Conservation (phyloP, 108 stramenopile species). For the Fragilaria radians region DNA sequence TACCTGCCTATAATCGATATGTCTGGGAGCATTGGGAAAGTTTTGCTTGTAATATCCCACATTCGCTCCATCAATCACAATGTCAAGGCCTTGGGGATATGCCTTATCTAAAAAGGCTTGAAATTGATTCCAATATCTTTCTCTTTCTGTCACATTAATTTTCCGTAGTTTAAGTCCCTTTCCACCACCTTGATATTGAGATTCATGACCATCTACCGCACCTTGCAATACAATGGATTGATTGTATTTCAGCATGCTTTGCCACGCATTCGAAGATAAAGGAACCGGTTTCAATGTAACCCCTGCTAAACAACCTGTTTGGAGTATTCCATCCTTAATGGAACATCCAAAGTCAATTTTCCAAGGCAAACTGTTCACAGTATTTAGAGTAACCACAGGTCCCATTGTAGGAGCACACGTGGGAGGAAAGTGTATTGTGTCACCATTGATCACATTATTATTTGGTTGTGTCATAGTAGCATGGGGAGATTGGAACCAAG, state of each 20-base stretch:
- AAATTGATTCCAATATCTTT: constrained; percentile 31
- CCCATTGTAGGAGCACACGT: constrained; percentile 15
- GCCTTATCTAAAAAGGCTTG: constrained; percentile 15
- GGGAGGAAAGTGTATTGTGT: not conserved
- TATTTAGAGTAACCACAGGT: too few species aligned
- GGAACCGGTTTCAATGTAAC: constrained; percentile 44
- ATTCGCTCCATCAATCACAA: constrained; percentile 98
- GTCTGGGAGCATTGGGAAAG: constrained; percentile 70
- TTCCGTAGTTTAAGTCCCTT: constrained; percentile 71
- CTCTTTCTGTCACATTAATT: constrained; percentile 16
- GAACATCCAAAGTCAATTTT: constrained; percentile 29
- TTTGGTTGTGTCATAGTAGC: not conserved
- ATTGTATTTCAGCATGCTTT: constrained; percentile 70
- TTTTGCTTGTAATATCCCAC: constrained; percentile 92
- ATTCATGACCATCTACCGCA: constrained; percentile 39
- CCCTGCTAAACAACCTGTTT: constrained; percentile 38
- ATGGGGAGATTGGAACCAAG: constrained; percentile 59
- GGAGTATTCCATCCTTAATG: constrained; percentile 52
- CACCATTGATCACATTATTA: not conserved
- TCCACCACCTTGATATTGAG: constrained; percentile 75
- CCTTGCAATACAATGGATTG: constrained; percentile 65
- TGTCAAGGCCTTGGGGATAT: constrained; percentile 18
- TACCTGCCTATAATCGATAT: constrained; percentile 91
- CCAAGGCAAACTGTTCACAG: constrained; percentile 36
- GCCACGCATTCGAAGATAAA: constrained; percentile 45